These are phyloP conservation scores for Thermomucor indicae-seudaticae DNA, from an alignment of 371 early-diverging fungal genomes.

Conservation along the genomic window DNA sequence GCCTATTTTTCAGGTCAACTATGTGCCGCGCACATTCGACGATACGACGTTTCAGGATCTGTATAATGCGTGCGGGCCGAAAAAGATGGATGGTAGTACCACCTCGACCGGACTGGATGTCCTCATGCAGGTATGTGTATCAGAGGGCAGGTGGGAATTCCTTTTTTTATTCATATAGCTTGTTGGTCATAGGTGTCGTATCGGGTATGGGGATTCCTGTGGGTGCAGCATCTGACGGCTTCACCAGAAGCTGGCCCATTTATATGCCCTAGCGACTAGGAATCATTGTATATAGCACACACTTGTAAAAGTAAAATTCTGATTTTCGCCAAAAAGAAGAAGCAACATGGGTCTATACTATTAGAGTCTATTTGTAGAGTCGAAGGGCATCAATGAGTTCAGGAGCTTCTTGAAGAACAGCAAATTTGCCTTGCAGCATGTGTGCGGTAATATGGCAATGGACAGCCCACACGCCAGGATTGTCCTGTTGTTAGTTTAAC, in stretches of 20 bases:
- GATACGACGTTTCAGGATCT: constrained; percentile 20
- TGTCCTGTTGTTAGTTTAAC: constrained; percentile 17
- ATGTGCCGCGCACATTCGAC: constrained; percentile 3
- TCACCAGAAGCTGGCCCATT: neutral
- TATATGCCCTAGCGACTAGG: constrained; percentile 2
- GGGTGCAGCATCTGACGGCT: constrained; percentile 1
- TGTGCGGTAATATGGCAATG: constrained; percentile 51
- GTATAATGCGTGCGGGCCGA: constrained; percentile 21
- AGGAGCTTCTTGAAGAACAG: constrained; percentile 36
- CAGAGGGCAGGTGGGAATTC: neutral
- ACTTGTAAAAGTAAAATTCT: too few species aligned
- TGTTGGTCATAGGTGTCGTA: neutral
- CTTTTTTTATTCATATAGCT: neutral
- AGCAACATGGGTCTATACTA: too few species aligned
- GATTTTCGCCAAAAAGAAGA: too few species aligned
- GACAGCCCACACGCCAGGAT: constrained; percentile 47
- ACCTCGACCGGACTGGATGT: too few species aligned
- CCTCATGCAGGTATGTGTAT: constrained; percentile 1
- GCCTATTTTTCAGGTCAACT: constrained; percentile 8
- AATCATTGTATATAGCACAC: too few species aligned
- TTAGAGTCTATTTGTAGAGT: constrained; percentile 12
- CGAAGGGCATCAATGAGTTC: constrained; percentile 19
- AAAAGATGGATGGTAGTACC: constrained; percentile 10
- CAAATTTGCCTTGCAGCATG: constrained; percentile 45
- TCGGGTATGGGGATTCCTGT: constrained; percentile 1